Evolutionary conservation across 805 yeast genomes (phyloP), one percentile per base, ranked within the genome.

Genomic region (Monosporozyma yasuniensis): DNA sequence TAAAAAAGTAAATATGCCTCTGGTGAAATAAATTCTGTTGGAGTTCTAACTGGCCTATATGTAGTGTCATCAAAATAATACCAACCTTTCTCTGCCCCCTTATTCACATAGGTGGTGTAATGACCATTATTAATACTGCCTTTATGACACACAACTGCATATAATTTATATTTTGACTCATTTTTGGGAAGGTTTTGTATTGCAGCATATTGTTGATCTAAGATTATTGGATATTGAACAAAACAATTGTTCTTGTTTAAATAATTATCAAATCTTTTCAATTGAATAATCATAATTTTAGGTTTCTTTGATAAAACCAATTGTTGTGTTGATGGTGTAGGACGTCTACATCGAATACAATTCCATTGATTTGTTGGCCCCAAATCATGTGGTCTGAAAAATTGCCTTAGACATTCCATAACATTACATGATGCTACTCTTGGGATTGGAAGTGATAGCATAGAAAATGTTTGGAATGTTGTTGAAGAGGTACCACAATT

Each of bases 61-160:
- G 74, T 77, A 0, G 87, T 76, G 63, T 89, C 96, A 65, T 89
- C 96, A 64, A 83, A 88, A 53, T 80, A 78, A 57, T 85, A 80
- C 96, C 96, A 88, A 2, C 82, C 85, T 48, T 71, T 70, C 42
- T 62, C 67, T 21, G 64, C 63, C 19, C 80, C 81, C 58, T 87
- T 87, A 59, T 79, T 69, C 3, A 87, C 91, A 61, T 74, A 86
- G 0, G 95, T 71, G 0, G 96, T 90, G 66, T 90, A 90, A 65
- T 90, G 97, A 0, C 98, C 97, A 7, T 88, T 84, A 39, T 80
- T 76, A 44, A 90, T 72, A 30, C 84, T 81, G 5, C 98, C 98
- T 50, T 69, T 79, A 65, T 90, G 97, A 55, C 87, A 81, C 12
- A 87, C 87, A 2, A 89, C 96, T 0, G 86, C 96, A 58, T 77